Base-by-base conservation (phyloP, 2,329 filamentous ascomycete species). In the Parafenestella ontariensis region DNA sequence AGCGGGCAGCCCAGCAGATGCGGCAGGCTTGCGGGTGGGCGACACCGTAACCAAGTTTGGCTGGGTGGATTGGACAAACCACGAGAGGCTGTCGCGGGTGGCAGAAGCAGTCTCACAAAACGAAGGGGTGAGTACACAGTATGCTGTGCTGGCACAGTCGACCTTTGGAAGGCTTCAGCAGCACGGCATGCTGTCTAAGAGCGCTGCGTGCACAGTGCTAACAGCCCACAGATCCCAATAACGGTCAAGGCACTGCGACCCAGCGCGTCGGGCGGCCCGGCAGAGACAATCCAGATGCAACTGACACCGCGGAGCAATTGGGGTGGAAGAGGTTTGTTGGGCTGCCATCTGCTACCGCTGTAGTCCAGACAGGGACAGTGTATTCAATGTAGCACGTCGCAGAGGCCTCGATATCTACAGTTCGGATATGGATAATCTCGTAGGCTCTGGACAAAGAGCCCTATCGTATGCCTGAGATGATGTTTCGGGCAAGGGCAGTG, bases 21-120 rank as follows among this genome's bases (percentile, higher is more conserved):
- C 84, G 48, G 93, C 95, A 23, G 95, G 95, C 1, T 79, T 99
- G 62, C 88, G 87, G 74, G 78, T 85, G 2, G 93, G 91, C 21
- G 95, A 99, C 76, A 82, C 86, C 70, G 89, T 99, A 62, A 87
- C 89, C 55, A 89, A 84, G 68, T 97, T 99, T 79, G 95, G 94
- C 58, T 87, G 86, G 65, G 91, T 93, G 37, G 91, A 94, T 70
- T 87, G 84, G 78, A 81, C 85, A 61, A 98, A 98, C 72, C 89
- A 98, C 72, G 92, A 97, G 75, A 87, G 87, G 65, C 83, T 99
- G 40, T 86, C 84, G 62, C 95, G 89, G 77, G 90, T 99, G 18
- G 91, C 88, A n/a, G 90, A 96, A 71, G 89, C 89, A 53, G 94
- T 99, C 0, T 89, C 93, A 71, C 89, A 89, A 61, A 96, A 92